Evolutionary conservation across 225 moss, liverwort and hornwort genomes (phyloP).

Genomic region (Physcomitrellopsis africana): DNA sequence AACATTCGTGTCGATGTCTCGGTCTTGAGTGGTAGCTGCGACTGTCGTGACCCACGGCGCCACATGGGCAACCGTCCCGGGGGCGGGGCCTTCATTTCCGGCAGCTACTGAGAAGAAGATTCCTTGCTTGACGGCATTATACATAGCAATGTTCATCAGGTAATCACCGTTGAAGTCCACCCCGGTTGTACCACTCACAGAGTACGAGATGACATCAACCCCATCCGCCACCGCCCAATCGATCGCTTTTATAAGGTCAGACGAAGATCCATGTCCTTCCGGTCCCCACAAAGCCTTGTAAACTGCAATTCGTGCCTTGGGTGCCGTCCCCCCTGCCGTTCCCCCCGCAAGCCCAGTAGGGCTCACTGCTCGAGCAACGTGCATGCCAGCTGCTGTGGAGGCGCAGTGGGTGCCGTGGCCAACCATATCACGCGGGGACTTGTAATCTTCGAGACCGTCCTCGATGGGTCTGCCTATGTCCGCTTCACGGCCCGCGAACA

Average conservation of each 20-base stretch:
- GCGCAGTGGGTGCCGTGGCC: background rate
- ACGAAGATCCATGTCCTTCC: background rate
- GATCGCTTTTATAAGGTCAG: background rate
- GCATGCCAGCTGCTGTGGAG: constrained; percentile 30
- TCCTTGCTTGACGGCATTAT: constrained; percentile 46
- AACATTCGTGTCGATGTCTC: constrained; percentile 42
- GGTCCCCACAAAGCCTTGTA: background rate
- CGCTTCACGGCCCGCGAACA: constrained; percentile 51
- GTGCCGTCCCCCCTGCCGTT: background rate
- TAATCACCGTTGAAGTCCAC: background rate
- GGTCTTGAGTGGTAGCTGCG: constrained; percentile 51
- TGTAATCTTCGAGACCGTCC: constrained; percentile 33
- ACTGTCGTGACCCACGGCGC: constrained; percentile 65
- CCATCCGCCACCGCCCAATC: constrained; percentile 23
- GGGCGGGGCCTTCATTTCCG: constrained; percentile 49
- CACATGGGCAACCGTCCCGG: constrained; percentile 44
- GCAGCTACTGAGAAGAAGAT: constrained; percentile 48
- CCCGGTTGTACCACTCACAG: constrained; percentile 43
- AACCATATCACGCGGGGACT: constrained; percentile 43
- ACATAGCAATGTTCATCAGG: constrained; percentile 39
- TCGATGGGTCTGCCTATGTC: constrained; percentile 24
- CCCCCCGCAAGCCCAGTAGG: background rate
- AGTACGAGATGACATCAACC: constrained; percentile 53
- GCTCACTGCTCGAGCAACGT: constrained; percentile 30
- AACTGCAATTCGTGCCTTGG: background rate